Evolutionary conservation across 192 early-diverging fungal genomes (phyloP).

Genomic region (Entomortierella beljakovae): DNA sequence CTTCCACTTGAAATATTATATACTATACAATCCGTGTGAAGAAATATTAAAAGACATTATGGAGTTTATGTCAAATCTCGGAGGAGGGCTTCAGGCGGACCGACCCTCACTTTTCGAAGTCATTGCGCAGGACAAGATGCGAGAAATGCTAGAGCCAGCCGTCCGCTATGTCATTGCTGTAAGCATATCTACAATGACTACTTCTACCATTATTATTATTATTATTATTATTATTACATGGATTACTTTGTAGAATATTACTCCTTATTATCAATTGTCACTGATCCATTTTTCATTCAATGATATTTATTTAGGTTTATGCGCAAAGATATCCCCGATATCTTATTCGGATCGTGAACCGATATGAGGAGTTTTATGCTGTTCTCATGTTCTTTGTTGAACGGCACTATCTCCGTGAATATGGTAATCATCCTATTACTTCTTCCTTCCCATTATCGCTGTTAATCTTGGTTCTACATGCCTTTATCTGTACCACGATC

Average conservation of each 20-base stretch:
- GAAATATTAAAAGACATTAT: constrained; percentile 53
- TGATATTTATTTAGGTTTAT: constrained; percentile 68
- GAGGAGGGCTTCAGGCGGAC: constrained; percentile 70
- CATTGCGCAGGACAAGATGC: constrained; percentile 85
- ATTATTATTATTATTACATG: no score
- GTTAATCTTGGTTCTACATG: neutral
- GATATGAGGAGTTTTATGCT: constrained; percentile 87
- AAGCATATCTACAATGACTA: constrained; percentile 25
- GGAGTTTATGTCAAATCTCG: constrained; percentile 90
- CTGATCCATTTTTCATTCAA: neutral
- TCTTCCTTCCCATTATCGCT: neutral
- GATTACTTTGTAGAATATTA: no score
- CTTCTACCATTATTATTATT: neutral
- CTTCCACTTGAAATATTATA: no score
- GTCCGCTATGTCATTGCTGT: constrained; percentile 84
- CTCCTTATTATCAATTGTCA: neutral
- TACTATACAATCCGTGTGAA: neutral
- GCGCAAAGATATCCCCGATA: constrained; percentile 91
- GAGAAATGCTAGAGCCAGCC: constrained; percentile 87
- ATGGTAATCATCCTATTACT: constrained; percentile 69
- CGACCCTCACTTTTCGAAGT: constrained; percentile 94
- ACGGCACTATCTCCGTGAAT: constrained; percentile 84
- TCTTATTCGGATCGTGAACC: constrained; percentile 78
- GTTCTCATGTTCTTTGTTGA: constrained; percentile 84
- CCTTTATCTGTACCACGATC: neutral